Evolutionary conservation across 2,329 filamentous ascomycete genomes (phyloP).

Genomic region (Colletotrichum gloeosporioides): DNA sequence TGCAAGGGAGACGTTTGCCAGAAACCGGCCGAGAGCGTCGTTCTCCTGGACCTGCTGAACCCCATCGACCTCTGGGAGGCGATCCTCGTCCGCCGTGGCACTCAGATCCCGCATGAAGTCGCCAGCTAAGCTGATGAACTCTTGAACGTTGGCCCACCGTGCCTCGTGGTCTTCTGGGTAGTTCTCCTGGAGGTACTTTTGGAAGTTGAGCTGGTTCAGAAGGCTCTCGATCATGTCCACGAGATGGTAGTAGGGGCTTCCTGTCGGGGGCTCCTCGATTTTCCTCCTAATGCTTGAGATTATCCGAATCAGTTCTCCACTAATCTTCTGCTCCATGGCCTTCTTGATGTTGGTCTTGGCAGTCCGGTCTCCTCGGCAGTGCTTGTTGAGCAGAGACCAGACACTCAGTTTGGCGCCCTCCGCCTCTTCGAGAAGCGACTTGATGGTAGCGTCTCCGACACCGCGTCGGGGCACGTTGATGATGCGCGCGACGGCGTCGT

Average conservation of each 20-base stretch:
- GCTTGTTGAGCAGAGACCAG: conserved; percentile 73
- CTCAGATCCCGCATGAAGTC: conserved; percentile 65
- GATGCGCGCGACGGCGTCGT: conserved; percentile 82
- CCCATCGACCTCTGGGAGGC: conserved; percentile 72
- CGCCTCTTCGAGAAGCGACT: conserved; percentile 76
- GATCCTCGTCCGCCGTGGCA: conserved; percentile 51
- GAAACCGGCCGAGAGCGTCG: conserved; percentile 72
- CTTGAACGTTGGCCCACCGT: conserved; percentile 87
- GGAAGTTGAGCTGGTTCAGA: conserved; percentile 71
- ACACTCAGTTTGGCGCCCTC: conserved; percentile 72
- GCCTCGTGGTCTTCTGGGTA: conserved; percentile 78
- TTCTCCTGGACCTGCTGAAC: conserved; percentile 72
- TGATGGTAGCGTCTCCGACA: conserved; percentile 81
- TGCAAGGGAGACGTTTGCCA: conserved; percentile 90
- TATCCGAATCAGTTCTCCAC: conserved; percentile 53
- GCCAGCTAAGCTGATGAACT: conserved; percentile 79
- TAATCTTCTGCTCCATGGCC: conserved; percentile 58
- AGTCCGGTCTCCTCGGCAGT: conserved; percentile 54
- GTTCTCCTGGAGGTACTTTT: conserved; percentile 74
- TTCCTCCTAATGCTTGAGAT: conserved; percentile 33
- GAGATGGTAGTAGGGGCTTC: conserved; percentile 39
- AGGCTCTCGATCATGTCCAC: conserved; percentile 57
- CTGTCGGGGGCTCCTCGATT: conserved; percentile 32
- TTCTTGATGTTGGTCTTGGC: conserved; percentile 56
- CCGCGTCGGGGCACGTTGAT: conserved; percentile 85